Conservation (phyloP, 2,329 filamentous ascomycete genomes). For the Exophiala bonariae region DNA sequence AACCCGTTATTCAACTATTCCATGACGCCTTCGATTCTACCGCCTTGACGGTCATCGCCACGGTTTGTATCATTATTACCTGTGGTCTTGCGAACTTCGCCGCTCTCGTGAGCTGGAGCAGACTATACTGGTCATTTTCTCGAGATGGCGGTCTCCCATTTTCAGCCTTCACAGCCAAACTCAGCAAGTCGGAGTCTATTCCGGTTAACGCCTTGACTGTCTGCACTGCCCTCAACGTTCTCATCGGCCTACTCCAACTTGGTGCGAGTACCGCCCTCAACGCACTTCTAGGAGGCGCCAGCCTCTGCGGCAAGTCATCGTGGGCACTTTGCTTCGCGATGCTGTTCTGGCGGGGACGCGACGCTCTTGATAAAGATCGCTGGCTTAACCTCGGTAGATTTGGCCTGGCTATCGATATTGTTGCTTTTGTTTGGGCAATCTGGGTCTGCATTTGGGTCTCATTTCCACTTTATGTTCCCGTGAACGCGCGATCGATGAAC, state of each 20-base stretch:
- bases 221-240: not conserved
- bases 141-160: conserved; percentile 4
- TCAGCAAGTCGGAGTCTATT: conserved; percentile 23
- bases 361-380: not conserved
- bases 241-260: not conserved
- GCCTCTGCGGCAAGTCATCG: conserved; percentile 1
- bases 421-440: not conserved
- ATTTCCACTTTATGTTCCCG: conserved; percentile 2
- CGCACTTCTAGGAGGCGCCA: not conserved
- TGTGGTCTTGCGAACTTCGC: not conserved
- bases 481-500: conserved; percentile 6
- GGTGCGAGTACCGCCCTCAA: not conserved
- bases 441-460: conserved; percentile 1
- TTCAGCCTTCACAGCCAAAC: not conserved
- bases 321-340: not conserved
- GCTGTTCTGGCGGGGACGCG: not conserved
- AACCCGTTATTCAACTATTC: conserved; percentile 3
- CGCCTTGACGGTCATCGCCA: not conserved
- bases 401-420: not conserved
- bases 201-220: conserved; percentile 29
- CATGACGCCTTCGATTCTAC: not conserved
- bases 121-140: conserved; percentile 6
- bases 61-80: not conserved
- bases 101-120: not conserved
- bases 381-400: conserved; percentile 6